These are phyloP conservation scores for Backusella westeae DNA, from an alignment of 192 early-diverging fungal genomes.

Conservation along the genomic window DNA sequence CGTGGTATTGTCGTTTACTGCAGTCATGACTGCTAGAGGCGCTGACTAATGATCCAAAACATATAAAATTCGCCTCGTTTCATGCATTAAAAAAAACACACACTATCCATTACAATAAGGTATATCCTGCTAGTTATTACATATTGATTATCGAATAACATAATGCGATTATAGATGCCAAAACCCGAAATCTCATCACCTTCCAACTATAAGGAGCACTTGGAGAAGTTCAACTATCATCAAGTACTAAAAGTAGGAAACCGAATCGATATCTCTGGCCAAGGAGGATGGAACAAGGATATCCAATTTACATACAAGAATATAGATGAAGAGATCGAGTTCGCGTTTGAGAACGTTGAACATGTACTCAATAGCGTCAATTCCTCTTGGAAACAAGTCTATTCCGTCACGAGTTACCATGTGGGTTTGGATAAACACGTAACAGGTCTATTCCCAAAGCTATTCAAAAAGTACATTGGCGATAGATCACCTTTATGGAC, in stretches of 20 bases:
- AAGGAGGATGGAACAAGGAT: constrained; percentile 9
- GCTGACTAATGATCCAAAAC: not conserved
- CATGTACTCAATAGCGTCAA: not conserved
- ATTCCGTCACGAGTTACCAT: not conserved
- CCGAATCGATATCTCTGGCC: constrained; percentile 6
- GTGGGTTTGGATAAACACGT: not conserved
- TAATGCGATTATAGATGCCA: not conserved
- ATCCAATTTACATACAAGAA: constrained; percentile 9
- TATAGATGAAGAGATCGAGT: not conserved
- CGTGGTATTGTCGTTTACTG: no score
- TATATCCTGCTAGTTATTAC: not conserved
- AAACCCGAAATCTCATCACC: not conserved
- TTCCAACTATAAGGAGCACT: not conserved
- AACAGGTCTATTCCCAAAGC: not conserved
- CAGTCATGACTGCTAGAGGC: not conserved
- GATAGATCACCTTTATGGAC: not conserved
- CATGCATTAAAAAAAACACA: not conserved
- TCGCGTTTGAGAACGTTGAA: not conserved
- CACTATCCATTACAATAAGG: not conserved
- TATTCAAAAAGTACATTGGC: constrained; percentile 10
- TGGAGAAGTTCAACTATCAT: not conserved
- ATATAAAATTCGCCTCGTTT: not conserved
- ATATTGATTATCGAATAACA: not conserved
- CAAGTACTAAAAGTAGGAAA: constrained; percentile 14
- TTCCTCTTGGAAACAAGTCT: not conserved